Conservation (phyloP, 2,329 filamentous ascomycete species). For the Phialophora macrospora region DNA sequence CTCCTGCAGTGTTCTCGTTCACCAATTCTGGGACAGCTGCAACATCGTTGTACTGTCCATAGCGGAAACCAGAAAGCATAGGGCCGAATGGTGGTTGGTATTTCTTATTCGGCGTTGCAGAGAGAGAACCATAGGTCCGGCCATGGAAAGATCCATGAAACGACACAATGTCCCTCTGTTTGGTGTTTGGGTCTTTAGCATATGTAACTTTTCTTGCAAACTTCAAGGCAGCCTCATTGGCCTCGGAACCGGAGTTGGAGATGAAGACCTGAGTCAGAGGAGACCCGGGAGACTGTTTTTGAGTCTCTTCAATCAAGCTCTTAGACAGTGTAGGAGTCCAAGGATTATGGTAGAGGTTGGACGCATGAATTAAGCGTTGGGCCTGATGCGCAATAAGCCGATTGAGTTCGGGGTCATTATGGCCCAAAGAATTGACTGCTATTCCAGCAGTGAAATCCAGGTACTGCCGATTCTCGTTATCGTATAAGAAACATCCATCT, state of each 20-base stretch:
- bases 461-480: constrained; percentile 85
- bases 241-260: constrained; percentile 95
- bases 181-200: constrained; percentile 69
- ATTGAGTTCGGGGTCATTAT: constrained; percentile 80
- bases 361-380: constrained; percentile 82
- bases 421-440: constrained; percentile 89
- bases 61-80: constrained; percentile 91
- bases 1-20: constrained; percentile 84
- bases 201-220: constrained; percentile 93
- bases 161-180: constrained; percentile 83
- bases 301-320: constrained; percentile 79
- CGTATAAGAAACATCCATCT: constrained; percentile 85
- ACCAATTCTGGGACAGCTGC: constrained; percentile 72
- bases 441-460: constrained; percentile 96
- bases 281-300: constrained; percentile 62
- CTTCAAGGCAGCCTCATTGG: constrained; percentile 97
- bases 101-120: constrained; percentile 96
- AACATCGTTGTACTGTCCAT: constrained; percentile 84
- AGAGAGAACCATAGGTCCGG: constrained; percentile 90
- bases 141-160: constrained; percentile 95
- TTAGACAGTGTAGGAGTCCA: constrained; percentile 92
- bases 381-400: constrained; percentile 78
- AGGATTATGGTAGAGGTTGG: constrained; percentile 95
- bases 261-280: constrained; percentile 73
- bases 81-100: constrained; percentile 95